Percentiles rank a stretch among this genome's conserved stretches.
Conservation (phyloP, 2,329 filamentous ascomycete genomes). For the Calonectria hawksworthii region DNA sequence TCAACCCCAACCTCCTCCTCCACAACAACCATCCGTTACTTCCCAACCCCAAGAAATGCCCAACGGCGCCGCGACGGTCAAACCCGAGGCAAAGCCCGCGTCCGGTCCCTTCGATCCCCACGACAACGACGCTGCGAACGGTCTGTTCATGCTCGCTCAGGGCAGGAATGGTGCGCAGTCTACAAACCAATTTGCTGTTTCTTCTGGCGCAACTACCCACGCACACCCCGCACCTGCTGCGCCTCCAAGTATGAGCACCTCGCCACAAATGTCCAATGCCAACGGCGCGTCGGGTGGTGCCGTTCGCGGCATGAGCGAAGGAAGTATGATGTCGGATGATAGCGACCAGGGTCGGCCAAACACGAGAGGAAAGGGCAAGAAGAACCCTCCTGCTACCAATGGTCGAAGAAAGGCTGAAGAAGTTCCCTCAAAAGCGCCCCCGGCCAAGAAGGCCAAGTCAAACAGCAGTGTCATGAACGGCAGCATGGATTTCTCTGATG, state of each 20-base stretch:
- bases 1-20: slow-evolving; percentile 56
- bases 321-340: slow-evolving; percentile 80
- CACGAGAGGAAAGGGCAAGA: slow-evolving; percentile 78
- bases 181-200: slow-evolving; percentile 61
- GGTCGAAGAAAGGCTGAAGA: slow-evolving; percentile 86
- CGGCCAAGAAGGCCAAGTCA: slow-evolving; percentile 78
- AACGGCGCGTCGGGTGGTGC: slow-evolving; percentile 62
- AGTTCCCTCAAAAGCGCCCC: slow-evolving; percentile 71
- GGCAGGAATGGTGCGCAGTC: slow-evolving; percentile 72
- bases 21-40: slow-evolving; percentile 50
- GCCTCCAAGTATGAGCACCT: slow-evolving; percentile 56
- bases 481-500: slow-evolving; percentile 65
- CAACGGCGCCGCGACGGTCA: slow-evolving; percentile 56
- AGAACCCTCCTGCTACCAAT: slow-evolving; percentile 68
- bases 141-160: slow-evolving; percentile 88
- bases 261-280: slow-evolving; percentile 64
- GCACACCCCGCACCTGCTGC: slow-evolving; percentile 61
- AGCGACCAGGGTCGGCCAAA: slow-evolving; percentile 77
- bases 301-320: slow-evolving; percentile 74
- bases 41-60: slow-evolving; percentile 69
- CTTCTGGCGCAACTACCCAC: slow-evolving; percentile 62
- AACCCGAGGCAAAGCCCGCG: slow-evolving; percentile 65
- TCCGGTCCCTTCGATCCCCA: slow-evolving; percentile 85
- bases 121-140: slow-evolving; percentile 96
- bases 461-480: slow-evolving; percentile 53